Evolutionary conservation across 495 filamentous ascomycete species (phyloP), one percentile per base, ranked within the genome.

Genomic region (Neurospora tetraspora): DNA sequence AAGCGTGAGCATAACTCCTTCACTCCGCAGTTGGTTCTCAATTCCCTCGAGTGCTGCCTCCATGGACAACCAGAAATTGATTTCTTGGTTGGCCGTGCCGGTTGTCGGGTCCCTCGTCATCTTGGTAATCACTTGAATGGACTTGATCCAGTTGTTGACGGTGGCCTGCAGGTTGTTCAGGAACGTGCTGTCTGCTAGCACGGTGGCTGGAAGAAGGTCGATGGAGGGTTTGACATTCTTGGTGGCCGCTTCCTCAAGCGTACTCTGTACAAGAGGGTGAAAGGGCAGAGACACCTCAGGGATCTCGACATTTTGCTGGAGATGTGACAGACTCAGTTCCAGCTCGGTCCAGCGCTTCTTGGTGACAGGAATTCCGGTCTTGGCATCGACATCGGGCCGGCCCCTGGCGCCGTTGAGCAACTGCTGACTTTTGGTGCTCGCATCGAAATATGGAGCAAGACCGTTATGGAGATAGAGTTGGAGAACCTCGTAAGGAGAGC

Each of bases 21-120:
- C 93, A 74, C 94, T 92, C 69, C 90, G 86, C 43, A 98, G 84
- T 78, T 98, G 94, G 39, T 86, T 87, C 80, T 97, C 95, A 73
- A 99, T 96, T 14, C 90, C 90, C 76, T 97, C 94, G 61, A 99
- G 81, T 3, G 93, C 91, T 53, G 89, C 91, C 79, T 99, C 96
- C 91, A 98, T 96, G 2, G 93, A 93, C 47, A 98, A 82, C 96
- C 96, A 99, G 77, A 98, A 99, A 78, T 97, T 97, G 77, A 98
- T 97, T 79, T 99, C 96, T 79, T 98, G 96, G 23, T 91, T 93
- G 12, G 96, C 96, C 39, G 93, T 96, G 8, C 94, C 93, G 65
- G 92, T 94, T 39, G 91, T 89, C 6, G 93, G 91, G 76, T 98
- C 96, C 74, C 94, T 88, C 40, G 93, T 92, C 85, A 96, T 92